Evolutionary conservation across 345 rosid genomes (phyloP), one percentile per base, ranked within the genome.

Genomic region (Eucalyptus erythrocorys): DNA sequence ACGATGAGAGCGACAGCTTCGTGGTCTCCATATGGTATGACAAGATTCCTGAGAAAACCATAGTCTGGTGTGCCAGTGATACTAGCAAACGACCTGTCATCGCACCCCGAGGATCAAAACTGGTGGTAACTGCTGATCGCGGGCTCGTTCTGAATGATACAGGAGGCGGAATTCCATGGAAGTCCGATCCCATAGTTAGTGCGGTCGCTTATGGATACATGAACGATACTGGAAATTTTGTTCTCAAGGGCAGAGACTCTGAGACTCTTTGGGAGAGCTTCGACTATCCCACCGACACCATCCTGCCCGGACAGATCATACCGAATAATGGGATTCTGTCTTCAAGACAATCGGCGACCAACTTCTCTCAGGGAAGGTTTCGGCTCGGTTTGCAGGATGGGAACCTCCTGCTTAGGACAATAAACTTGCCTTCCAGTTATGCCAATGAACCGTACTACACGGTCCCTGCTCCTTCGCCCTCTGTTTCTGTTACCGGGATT

Each of bases 1-100:
- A 85, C 19, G 37, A 66, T 13, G 24, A 48, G 2, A 48, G 85
- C 5, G 87, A 89, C 17, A 85, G 40, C 30, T 91, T 89, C 91
- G 86, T 92, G 87, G 89, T 90, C 6, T 66, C 90, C 48, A 89
- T 91, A 30, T 90, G 93, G 93, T 92, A 55, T 30, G 90, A 76
- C 19, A 89, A 89, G 27, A 90, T 90, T n/a, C 91, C 89, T 6
- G 86, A 47, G 11, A 89, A 86, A 84, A 89, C 92, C 32, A 32
- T 89, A 4, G 90, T 89, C 82, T 89, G 91, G 93, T 76, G 37
- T 48, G 84, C 87, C 43, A 53, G 48, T 26, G 68, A 30, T 34
- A 53, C 7, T 15, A 80, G 48, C 2, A 43, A 43, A 10, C 89
- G 14, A 48, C 89, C 89, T 6, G 85, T 85, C 17, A 8, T 64